Base-by-base conservation (phyloP, 345 rosid genomes). In the Eucalyptus curtisii region DNA sequence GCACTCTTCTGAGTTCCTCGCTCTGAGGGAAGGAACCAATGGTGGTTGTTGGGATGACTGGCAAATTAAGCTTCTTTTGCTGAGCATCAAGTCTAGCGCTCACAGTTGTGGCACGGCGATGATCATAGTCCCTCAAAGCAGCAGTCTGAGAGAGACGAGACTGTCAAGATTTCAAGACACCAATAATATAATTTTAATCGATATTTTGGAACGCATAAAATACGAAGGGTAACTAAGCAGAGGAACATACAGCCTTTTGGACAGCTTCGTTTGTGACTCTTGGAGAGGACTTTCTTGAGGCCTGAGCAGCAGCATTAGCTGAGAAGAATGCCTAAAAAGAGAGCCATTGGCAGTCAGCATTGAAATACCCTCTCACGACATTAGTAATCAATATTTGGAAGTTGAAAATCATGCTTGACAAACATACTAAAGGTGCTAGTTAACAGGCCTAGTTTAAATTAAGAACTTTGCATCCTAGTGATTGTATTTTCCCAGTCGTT, bases 281-380 rank as follows among this genome's bases (percentile, higher is more conserved):
- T 50, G 97, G 99, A 86, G 99, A 97, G 88, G 95, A 94, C 90
- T 93, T 95, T 91, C 98, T 95, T 31, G 98, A 96, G 89, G 97
- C 98, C 89, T 88, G 97, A 88, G 97, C 94, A 89, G 94, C 93
- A 87, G 96, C 96, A 90, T 95, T 97, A 50, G 96, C 91, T 88
- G 97, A 90, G 90, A 95, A 96, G 93, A 94, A 93, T 66, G 90
- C 94, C 96, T 94, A 91, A 59, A 91, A 90, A 87, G 14, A 25
- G 25, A 52, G 40, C 15, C 64, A 57, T 40, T 19, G 59, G 33
- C 87, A 66, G 33, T 66, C 12, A 86, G 87, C 55, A 49, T 48
- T 50, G 27, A 47, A 27, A 50, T 31, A 42, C n/a, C 48, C 50
- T 16, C 12, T 84, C 59, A 37, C 8, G 53, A 27, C 49, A 84